Percentiles rank a stretch among this genome's conserved stretches.
Conservation (phyloP, 768 basidiomycete genomes). For the Lentinula guzmanii region DNA sequence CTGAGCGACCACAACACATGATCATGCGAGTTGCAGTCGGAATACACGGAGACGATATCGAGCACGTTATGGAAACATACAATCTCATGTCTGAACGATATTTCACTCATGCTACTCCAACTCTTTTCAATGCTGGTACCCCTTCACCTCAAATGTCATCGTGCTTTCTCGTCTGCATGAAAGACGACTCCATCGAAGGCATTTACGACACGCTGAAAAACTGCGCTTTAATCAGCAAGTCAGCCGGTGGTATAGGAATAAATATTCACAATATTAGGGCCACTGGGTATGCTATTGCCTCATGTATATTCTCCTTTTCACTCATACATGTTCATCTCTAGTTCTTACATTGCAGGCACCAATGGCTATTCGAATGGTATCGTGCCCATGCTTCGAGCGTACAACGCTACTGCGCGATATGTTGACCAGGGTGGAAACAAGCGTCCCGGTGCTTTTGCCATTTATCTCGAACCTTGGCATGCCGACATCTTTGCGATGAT, state of each 20-base stretch:
- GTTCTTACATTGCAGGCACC: conserved; percentile 98
- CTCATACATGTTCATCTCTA: conserved; percentile 21
- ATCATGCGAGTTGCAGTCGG: conserved; percentile 99
- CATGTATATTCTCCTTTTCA: neutral
- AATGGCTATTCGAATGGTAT: conserved; percentile 99
- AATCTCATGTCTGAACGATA: conserved; percentile 97
- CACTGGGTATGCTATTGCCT: conserved; percentile 55
- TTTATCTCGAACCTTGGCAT: conserved; percentile 99
- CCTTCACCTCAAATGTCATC: conserved; percentile 93
- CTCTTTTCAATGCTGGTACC: conserved; percentile 96
- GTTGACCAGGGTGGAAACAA: conserved; percentile 99
- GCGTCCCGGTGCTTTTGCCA: conserved; percentile 95
- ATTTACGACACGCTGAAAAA: conserved; percentile 98
- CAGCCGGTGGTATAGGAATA: conserved; percentile 95
- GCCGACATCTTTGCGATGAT: conserved; percentile 96
- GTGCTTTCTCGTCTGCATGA: conserved; percentile 98
- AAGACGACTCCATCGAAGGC: conserved; percentile 97
- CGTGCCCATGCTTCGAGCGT: conserved; percentile 97
- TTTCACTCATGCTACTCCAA: conserved; percentile 98
- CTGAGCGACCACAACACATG: conserved; percentile 97
- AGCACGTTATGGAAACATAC: conserved; percentile 86
- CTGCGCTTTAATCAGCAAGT: conserved; percentile 99
- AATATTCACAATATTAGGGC: conserved; percentile 96
- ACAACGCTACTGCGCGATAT: conserved; percentile 96
- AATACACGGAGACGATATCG: conserved; percentile 87